A percentile compares a stretch with the other conserved stretches of the same genome.
phyloP scores from a whole-genome alignment of 2,329 filamentous ascomycete genomes.

The Nakataea oryzae region DNA sequence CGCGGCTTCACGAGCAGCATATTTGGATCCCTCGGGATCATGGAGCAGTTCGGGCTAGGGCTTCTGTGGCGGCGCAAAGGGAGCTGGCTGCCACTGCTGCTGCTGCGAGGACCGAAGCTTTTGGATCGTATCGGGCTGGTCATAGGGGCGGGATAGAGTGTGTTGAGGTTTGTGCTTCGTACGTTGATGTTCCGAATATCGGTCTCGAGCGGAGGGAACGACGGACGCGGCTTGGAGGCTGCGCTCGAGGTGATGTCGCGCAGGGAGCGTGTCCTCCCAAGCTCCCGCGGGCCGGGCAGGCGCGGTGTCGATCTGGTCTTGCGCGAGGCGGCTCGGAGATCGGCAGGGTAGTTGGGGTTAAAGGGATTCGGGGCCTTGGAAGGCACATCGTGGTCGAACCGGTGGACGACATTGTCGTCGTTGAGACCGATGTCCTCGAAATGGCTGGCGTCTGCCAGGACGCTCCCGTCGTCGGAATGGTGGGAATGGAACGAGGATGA shows the following conservation, averaged over 20 bases:
- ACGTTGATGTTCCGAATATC: constrained; percentile 37
- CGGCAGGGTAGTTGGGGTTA: constrained; percentile 33
- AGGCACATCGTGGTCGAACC: constrained; percentile 22
- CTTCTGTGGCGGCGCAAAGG: constrained; percentile 34
- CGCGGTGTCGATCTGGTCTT: constrained; percentile 15
- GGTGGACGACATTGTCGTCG: constrained; percentile 42
- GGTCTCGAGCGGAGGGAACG: constrained; percentile 34
- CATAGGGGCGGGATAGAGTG: constrained; percentile 17
- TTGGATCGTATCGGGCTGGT: constrained; percentile 18
- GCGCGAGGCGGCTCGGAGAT: constrained; percentile 24
- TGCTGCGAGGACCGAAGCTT: constrained; percentile 23
- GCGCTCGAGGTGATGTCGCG: constrained; percentile 19
- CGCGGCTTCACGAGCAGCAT: constrained; percentile 28
- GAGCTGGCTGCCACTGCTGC: constrained; percentile 28
- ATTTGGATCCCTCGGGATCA: constrained; percentile 31
- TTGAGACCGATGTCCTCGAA: constrained; percentile 92
- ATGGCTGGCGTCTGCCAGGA: constrained; percentile 63
- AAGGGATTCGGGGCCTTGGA: constrained; percentile 35
- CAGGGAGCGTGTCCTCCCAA: constrained; percentile 18
- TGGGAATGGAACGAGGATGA: constrained; percentile 81
- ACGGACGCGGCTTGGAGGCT: constrained; percentile 27
- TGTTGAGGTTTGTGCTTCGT: constrained; percentile 35
- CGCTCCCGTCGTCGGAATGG: constrained; percentile 61
- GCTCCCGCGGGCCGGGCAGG: constrained; percentile 16
- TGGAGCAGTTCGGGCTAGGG: constrained; percentile 37